Evolutionary conservation across 805 yeast genomes (phyloP).

Genomic region (Candida germanica): DNA sequence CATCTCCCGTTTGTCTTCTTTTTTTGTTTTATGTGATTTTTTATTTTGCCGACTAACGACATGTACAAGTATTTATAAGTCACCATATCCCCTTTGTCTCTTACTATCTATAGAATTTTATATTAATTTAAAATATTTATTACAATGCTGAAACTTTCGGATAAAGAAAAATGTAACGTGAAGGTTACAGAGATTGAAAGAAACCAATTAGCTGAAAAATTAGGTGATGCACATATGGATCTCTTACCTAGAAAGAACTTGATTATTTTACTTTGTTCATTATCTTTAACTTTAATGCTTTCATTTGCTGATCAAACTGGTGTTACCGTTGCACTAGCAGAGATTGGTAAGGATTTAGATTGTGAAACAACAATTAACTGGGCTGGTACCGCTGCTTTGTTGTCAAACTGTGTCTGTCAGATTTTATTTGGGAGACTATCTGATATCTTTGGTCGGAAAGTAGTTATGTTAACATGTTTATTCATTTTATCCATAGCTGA

Average conservation of each 20-base stretch:
- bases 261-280: conserved; percentile 33
- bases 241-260: conserved; percentile 36
- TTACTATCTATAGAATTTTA: too few relatives aligned
- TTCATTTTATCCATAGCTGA: conserved; percentile 41
- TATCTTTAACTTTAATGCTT: conserved; percentile 38
- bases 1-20: too few relatives aligned
- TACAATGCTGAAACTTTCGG: not conserved
- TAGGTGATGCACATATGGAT: conserved; percentile 43
- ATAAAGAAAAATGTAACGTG: not conserved
- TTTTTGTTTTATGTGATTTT: too few relatives aligned
- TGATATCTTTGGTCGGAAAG: conserved; percentile 54
- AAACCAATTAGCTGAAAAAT: conserved; percentile 17
- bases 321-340: conserved; percentile 46
- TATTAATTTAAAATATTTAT: too few relatives aligned
- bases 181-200: not conserved
- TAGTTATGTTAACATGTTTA: conserved; percentile 38
- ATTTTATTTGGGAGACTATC: conserved; percentile 52
- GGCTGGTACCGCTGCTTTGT: conserved; percentile 55
- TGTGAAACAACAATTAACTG: conserved; percentile 51
- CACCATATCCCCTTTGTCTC: too few relatives aligned
- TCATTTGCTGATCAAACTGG: conserved; percentile 51
- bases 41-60: too few relatives aligned
- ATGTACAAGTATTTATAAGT: too few relatives aligned
- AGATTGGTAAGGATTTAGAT: conserved; percentile 45
- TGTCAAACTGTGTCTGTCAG: conserved; percentile 52